Base-by-base conservation (phyloP, 2,329 filamentous ascomycete genomes). In the Calonectria pseudoreteaudii region DNA sequence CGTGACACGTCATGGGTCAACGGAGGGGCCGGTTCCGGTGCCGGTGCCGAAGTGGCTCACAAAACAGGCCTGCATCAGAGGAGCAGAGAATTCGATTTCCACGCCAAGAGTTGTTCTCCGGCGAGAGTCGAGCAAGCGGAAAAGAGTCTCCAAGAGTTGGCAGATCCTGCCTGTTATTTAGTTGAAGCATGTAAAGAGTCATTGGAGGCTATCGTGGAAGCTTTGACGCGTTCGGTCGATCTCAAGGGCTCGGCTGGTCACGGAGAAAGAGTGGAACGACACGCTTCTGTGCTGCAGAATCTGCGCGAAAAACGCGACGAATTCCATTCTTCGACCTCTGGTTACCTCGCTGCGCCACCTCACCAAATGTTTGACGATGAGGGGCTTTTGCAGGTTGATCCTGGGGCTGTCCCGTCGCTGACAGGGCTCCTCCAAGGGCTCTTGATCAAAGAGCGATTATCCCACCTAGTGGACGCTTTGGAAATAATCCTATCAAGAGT, bases 1-100 rank as follows among this genome's bases (percentile, higher is more conserved):
- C 23, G 67, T 18, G 53, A 71, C 20, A 36, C 36, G 13, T 58
- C 62, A 23, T 66, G 58, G 44, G 66, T 49, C 50, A 34, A 66
- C 13, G 68, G 66, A 2, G 68, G 28, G 11, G 8, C 14, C 10
- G 20, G 23, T n/a, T n/a, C n/a, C n/a, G n/a, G n/a, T n/a, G n/a
- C n/a, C n/a, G n/a, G n/a, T 7, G 30, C 28, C 13, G 58, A 67
- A 30, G 7, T 28, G 23, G 26, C 16, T 6, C n/a, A 41, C 34
- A 69, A 41, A 18, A 41, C 66, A 7, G 72, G 72, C 18, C 68
- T 23, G 4, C 72, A 74, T 58, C 72, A 74, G 26, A 68, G 65
- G 26, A 62, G 71, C 26, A 68, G 53, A 34, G 72, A 58, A 30
- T 28, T 68, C 36, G 65, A 74, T 11, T 71, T 68, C 20, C 72